A percentile compares a stretch with the other conserved stretches of the same genome.
Conservation (phyloP, 192 early-diverging fungal genomes). For the Coemansia sp. region DNA sequence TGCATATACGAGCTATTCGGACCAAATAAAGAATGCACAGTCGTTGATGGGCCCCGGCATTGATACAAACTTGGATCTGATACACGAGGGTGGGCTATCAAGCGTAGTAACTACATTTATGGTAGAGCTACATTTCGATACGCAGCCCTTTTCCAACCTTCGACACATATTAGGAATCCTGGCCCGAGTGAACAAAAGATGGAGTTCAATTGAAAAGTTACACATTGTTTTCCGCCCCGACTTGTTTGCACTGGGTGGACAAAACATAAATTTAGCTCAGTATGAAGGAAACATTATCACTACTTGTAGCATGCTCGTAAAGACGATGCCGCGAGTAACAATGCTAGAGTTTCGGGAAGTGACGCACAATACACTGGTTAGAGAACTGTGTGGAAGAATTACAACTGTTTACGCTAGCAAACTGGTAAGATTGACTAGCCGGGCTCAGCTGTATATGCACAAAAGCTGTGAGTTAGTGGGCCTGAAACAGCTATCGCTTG, state of each 20-base stretch:
- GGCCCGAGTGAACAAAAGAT: background rate
- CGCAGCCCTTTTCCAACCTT: background rate
- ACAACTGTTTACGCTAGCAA: background rate
- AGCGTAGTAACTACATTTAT: background rate
- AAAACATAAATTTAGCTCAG: too few relatives aligned
- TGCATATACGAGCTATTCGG: background rate
- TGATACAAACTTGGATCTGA: background rate
- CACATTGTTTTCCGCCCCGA: background rate
- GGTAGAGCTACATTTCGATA: background rate
- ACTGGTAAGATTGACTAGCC: background rate
- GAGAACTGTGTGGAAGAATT: background rate
- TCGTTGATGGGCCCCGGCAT: background rate
- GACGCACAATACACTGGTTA: background rate
- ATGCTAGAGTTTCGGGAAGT: background rate
- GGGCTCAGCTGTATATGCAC: slow-evolving; percentile 1
- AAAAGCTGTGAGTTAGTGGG: background rate
- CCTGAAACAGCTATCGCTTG: background rate
- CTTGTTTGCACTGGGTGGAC: background rate
- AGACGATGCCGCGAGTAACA: background rate
- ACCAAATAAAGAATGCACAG: background rate
- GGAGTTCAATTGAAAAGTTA: background rate
- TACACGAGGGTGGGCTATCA: background rate
- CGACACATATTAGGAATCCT: background rate
- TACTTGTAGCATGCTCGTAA: background rate
- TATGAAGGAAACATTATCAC: too few relatives aligned